A percentile compares a stretch with the other conserved stretches of the same genome.
phyloP scores from a whole-genome alignment of 2,329 filamentous ascomycete genomes.

The Exophiala dermatitidis region DNA sequence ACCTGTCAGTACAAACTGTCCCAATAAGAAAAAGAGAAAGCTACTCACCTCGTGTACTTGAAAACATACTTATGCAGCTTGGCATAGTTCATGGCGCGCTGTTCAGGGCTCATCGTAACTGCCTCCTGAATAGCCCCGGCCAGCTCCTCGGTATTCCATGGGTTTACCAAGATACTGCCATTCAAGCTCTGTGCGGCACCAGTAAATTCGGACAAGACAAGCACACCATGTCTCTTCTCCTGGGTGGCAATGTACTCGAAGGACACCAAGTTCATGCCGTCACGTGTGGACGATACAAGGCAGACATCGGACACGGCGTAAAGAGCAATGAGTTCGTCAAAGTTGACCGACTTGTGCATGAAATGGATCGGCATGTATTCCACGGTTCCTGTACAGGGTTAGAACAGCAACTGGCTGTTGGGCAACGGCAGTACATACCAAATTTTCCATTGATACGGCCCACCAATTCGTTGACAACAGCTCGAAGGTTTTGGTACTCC shows the following conservation, averaged over 20 bases:
- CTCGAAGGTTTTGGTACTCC: slow-evolving; percentile 92
- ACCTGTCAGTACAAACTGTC: slow-evolving; percentile 22
- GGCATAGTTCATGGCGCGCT: slow-evolving; percentile 76
- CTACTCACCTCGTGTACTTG: slow-evolving; percentile 73
- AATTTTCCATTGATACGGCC: slow-evolving; percentile 96
- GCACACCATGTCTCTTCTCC: slow-evolving; percentile 77
- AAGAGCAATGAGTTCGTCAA: slow-evolving; percentile 88
- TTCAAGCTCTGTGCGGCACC: slow-evolving; percentile 92
- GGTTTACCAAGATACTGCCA: slow-evolving; percentile 89
- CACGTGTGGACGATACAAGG: slow-evolving; percentile 87
- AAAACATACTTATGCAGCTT: slow-evolving; percentile 93
- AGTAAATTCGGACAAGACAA: slow-evolving; percentile 95
- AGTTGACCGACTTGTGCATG: slow-evolving; percentile 89
- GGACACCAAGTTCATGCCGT: slow-evolving; percentile 97
- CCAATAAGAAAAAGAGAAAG: neutral
- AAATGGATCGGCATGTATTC: slow-evolving; percentile 99
- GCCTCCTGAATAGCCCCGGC: slow-evolving; percentile 89
- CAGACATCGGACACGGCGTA: slow-evolving; percentile 91
- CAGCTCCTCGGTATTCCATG: slow-evolving; percentile 96
- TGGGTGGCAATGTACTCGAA: slow-evolving; percentile 98
- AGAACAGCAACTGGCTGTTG: slow-evolving; percentile 6
- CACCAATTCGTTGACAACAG: slow-evolving; percentile 92
- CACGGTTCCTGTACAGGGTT: slow-evolving; percentile 57
- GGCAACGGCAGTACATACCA: slow-evolving; percentile 40
- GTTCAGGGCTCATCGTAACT: slow-evolving; percentile 91